A percentile compares a stretch with the other conserved stretches of the same genome.
Evolutionary conservation across 306 rosid genomes (phyloP).

Genomic region (Medicago arabica): DNA sequence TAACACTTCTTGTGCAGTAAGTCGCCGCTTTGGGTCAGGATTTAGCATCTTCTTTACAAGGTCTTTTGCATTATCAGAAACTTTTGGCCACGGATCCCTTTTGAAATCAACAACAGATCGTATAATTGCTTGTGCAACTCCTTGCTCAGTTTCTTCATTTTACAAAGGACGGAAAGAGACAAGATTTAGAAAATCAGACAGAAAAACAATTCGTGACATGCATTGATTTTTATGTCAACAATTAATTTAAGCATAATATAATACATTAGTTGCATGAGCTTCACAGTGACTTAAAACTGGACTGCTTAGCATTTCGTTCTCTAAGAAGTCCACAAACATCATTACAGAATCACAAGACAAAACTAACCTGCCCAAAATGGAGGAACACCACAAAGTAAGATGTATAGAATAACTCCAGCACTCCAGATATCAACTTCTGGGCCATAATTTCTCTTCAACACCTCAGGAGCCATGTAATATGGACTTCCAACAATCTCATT

Average conservation of each 20-base stretch:
- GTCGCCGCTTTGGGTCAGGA: constrained; percentile 84
- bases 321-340: constrained; percentile 18
- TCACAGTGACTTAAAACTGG: constrained; percentile 6
- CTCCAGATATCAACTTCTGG: constrained; percentile 98
- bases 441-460: constrained; percentile 81
- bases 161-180: constrained; percentile 34
- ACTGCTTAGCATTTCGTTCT: constrained; percentile 6
- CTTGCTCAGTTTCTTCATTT: constrained; percentile 96
- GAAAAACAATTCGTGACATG: background rate
- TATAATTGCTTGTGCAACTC: constrained; percentile 97
- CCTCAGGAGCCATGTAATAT: constrained; percentile 99
- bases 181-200: constrained; percentile 24
- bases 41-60: constrained; percentile 96
- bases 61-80: constrained; percentile 96
- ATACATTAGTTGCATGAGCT: constrained; percentile 31
- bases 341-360: constrained; percentile 31
- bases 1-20: constrained; percentile 86
- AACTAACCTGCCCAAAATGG: constrained; percentile 99
- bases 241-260: constrained; percentile 10
- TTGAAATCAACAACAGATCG: constrained; percentile 84
- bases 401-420: constrained; percentile 95
- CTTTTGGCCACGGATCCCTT: constrained; percentile 98
- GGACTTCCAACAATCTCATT: constrained; percentile 98
- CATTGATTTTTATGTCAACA: constrained; percentile 5
- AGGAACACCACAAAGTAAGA: constrained; percentile 94